Base-by-base conservation (phyloP, 2,329 filamentous ascomycete species). In the Aspergillus viridinutans region DNA sequence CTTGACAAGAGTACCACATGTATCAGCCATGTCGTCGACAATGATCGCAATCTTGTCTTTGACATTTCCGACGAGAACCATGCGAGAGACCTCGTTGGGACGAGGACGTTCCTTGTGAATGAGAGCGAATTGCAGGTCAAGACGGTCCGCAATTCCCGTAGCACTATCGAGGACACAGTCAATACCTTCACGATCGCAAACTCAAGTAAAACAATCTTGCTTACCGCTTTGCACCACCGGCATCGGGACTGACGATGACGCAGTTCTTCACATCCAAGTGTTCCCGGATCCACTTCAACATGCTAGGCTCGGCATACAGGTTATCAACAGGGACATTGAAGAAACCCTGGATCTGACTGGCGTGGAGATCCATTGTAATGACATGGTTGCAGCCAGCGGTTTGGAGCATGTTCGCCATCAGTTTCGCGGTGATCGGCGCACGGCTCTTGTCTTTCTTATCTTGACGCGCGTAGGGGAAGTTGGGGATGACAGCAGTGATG, bases 1-100 rank as follows among this genome's bases (percentile, higher is more conserved):
- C 79, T 97, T 97, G 73, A 83, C 85, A 12, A 90, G 80, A 1
- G 91, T 96, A 64, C 92, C 92, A 74, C 92, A 97, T 3, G 93
- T 97, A 72, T 97, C 93, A 32, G 92, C 92, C 91, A 97, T 97
- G 73, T 97, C 93, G 73, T 97, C 93, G 50, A 99, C 93, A 50
- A 99, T 86, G 70, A 99, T 97, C 58, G 93, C 93, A 29, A 93
- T 87, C 79, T 94, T 94, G 77, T 90, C 90, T 64, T 86, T 84
- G 49, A 97, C 94, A 64, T 95, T 92, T 64, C 94, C 94, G 52
- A 97, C 93, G n/a, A 99, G 87, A 0, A 92, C 90, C 91, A 96
- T 96, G 67, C 90, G 88, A 9, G 89, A 91, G 59, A 96, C 92
- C 70, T 95, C 92, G 69, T 96, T 95, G 58, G 87, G 87, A n/a